Conservation (phyloP, 225 moss, liverwort and hornwort species). For the Antitrichia curtipendula region DNA sequence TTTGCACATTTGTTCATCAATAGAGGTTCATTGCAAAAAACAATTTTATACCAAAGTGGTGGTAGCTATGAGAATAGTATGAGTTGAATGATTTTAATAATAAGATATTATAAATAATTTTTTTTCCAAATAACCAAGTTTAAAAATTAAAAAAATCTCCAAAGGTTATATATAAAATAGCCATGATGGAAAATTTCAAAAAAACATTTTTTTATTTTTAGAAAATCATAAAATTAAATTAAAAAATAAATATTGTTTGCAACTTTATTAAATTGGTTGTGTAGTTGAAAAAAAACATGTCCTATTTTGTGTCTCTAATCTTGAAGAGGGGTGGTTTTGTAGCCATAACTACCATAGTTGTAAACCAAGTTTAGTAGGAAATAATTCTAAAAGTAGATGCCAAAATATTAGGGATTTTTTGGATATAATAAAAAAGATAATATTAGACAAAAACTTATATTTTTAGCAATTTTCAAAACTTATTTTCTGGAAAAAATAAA, state of each 20-base stretch:
- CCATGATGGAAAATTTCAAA: background rate
- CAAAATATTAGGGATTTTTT: too few species aligned
- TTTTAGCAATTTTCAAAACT: too few species aligned
- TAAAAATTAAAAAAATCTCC: background rate
- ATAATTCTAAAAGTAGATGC: too few species aligned
- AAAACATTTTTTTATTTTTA: too few species aligned
- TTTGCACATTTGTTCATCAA: background rate
- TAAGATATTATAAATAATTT: too few species aligned
- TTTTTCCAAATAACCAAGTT: too few species aligned
- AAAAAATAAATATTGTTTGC: background rate
- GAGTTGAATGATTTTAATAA: too few species aligned
- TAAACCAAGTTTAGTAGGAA: background rate
- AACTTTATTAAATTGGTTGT: background rate
- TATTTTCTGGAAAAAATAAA: too few species aligned
- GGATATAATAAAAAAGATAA: too few species aligned
- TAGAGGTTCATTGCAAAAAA: background rate
- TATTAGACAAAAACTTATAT: too few species aligned
- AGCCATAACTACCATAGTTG: background rate
- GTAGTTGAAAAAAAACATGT: background rate
- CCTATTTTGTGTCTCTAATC: background rate
- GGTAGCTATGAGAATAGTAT: too few species aligned
- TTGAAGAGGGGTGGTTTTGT: accelerated
- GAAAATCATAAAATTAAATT: too few species aligned
- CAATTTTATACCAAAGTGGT: background rate
- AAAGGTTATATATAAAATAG: background rate